These are phyloP conservation scores for Ceraceosorus bombacis DNA, from an alignment of 1,284 basidiomycete genomes.

Conservation along the genomic window DNA sequence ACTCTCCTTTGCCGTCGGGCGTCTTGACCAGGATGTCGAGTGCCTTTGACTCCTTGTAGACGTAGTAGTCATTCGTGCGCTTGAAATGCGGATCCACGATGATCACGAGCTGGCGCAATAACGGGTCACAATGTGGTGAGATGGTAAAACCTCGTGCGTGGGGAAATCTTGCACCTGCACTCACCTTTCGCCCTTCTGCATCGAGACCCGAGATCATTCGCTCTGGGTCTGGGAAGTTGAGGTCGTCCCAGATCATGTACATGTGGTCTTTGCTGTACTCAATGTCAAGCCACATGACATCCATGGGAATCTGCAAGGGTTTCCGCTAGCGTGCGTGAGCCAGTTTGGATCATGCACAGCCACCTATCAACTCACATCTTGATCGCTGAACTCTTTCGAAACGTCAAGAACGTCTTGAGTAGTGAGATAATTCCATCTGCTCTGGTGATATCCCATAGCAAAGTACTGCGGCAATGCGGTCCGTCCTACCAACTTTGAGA, in stretches of 20 bases:
- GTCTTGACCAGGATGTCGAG: constrained; percentile 74
- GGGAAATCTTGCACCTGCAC: constrained; percentile 9
- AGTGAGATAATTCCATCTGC: constrained; percentile 95
- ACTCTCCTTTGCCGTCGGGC: constrained; percentile 66
- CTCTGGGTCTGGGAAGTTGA: constrained; percentile 84
- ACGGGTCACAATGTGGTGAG: neutral
- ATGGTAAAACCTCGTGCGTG: too few species aligned
- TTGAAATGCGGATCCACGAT: constrained; percentile 97
- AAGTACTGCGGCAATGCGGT: constrained; percentile 81
- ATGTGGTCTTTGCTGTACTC: constrained; percentile 81
- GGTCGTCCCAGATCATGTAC: constrained; percentile 94
- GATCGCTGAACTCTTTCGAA: constrained; percentile 78
- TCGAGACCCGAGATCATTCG: constrained; percentile 86
- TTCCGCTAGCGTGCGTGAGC: too few species aligned
- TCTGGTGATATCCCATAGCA: constrained; percentile 92
- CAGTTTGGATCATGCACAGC: constrained; percentile 50
- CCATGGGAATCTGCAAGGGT: constrained; percentile 64
- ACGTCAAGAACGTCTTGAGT: constrained; percentile 82
- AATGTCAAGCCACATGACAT: constrained; percentile 98
- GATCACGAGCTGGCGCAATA: constrained; percentile 69
- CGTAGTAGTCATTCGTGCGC: constrained; percentile 68
- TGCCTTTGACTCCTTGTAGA: constrained; percentile 77
- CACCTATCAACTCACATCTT: constrained; percentile 58
- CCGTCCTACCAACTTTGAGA: constrained; percentile 73
- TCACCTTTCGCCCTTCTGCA: constrained; percentile 73